Conservation (phyloP, 2,329 filamentous ascomycete species). For the Xylaria sp. region DNA sequence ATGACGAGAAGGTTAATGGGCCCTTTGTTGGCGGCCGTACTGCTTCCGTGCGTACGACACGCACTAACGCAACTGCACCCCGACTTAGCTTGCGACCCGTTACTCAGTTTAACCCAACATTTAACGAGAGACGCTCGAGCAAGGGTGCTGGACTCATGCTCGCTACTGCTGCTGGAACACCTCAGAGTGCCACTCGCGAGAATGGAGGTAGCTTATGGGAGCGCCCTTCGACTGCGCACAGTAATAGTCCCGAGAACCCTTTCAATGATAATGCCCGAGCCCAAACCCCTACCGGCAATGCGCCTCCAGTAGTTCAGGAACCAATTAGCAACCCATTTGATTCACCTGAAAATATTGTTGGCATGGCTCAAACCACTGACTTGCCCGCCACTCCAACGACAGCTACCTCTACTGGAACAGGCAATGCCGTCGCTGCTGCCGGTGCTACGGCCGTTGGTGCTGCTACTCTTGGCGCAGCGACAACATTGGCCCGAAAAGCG, state of each 20-base stretch:
- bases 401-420: conserved; percentile 48
- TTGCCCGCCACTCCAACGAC: conserved; percentile 38
- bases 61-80: conserved; percentile 66
- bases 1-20: conserved; percentile 69
- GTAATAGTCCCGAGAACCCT: conserved; percentile 68
- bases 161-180: conserved; percentile 34
- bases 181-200: conserved; percentile 37
- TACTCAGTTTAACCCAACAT: conserved; percentile 79
- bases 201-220: conserved; percentile 53
- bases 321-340: conserved; percentile 45
- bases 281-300: conserved; percentile 49
- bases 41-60: conserved; percentile 45
- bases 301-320: conserved; percentile 35
- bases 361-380: conserved; percentile 45
- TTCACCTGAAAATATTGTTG: conserved; percentile 45
- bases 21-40: conserved; percentile 46
- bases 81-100: conserved; percentile 83
- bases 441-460: conserved; percentile 22
- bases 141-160: conserved; percentile 52
- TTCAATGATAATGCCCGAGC: conserved; percentile 66
- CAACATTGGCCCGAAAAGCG: conserved; percentile 52
- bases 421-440: conserved; percentile 46
- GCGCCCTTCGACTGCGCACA: conserved; percentile 51
- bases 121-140: conserved; percentile 59
- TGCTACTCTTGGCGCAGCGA: conserved; percentile 39